Base-by-base conservation (phyloP, 1,284 basidiomycete species). In the Melampsora larici-populina region DNA sequence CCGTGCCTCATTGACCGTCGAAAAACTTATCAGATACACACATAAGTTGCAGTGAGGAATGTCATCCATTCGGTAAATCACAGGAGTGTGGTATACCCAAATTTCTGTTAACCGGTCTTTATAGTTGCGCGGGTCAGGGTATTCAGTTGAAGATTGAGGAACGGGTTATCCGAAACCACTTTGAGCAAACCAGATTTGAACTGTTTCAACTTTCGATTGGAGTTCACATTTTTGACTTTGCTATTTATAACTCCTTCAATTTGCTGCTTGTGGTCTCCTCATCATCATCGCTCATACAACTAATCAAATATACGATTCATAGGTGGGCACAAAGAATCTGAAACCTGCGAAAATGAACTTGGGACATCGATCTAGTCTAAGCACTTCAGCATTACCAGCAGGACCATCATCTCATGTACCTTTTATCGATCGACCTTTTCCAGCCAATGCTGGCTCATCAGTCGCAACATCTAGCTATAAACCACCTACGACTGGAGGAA, bases 381-480 rank as follows among this genome's bases (percentile, higher is more conserved):
- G 74, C 66, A 26, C 68, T 26, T 63, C 74, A 62, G 6, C 65
- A 33, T 40, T 69, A 65, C 48, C 74, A 49, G 55, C 51, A 29
- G 5, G n/a, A 21, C 65, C 74, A 21, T 58, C 66, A 11, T 43
- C 40, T 43, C 40, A 43, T 43, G 40, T 43, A 43, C 40, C 40
- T 43, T 76, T 76, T 21, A 31, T 68, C 65, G 74, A 76, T 43
- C 74, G 74, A 13, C 74, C 74, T 2, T 76, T 76, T 48, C 74
- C 74, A 33, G 66, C 64, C 15, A n/a, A 76, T 63, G 64, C 66
- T 46, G 74, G 74, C 21, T 55, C 51, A 24, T 76, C 74, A 2
- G 74, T 69, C 66, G 74, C 58, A 48, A 68, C 74, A 48, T 76
- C 74, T n/a, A 76, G 63, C 24, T 76, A 76, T 33, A 68, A 69